Base-by-base conservation (phyloP, 768 basidiomycete species). In the Auricularia sp. region DNA sequence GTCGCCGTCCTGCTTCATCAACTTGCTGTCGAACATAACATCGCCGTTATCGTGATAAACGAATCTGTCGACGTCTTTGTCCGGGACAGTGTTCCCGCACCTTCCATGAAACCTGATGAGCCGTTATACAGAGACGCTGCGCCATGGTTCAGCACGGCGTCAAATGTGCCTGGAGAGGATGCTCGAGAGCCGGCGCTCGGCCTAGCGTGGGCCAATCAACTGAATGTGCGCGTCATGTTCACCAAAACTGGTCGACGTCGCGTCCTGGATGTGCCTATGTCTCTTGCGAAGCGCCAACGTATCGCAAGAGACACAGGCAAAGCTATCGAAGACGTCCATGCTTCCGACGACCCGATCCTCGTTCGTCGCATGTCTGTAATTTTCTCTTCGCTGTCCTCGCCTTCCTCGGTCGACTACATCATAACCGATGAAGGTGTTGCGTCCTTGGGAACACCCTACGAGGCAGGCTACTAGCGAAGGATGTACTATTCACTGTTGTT, bases 131-230 rank as follows among this genome's bases (percentile, higher is more conserved):
- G 80, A 3, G 82, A 85, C 21, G 93, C 96, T 70, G 81, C 87
- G 2, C 82, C 83, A 18, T 87, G 88, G 84, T 97, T 96, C 72
- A 82, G 81, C 47, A 82, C 86, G 18, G 84, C 84, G 29, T 81
- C 85, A 69, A 83, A 77, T 63, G 72, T 84, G 29, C 80, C 83
- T 0, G 83, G 83, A 1, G 84, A 85, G 65, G 77, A 81, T 65
- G 75, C 73, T 56, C 93, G 94, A 71, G 90, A 96, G 74, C 93
- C 90, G 0, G 85, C 83, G 45, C 77, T 98, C 2, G 95, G 95
- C 2, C 84, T 97, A 62, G 87, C 86, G 8, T 98, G 96, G 96
- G 90, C 95, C 16, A 98, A 96, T 74, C 89, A 92, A 70, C 80
- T 98, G 65, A 95, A 96, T 69, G 82, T 81, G 3, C 83, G 96